These are phyloP conservation scores for Monilinia laxa DNA, from an alignment of 2,329 filamentous ascomycete genomes.

Conservation along the genomic window DNA sequence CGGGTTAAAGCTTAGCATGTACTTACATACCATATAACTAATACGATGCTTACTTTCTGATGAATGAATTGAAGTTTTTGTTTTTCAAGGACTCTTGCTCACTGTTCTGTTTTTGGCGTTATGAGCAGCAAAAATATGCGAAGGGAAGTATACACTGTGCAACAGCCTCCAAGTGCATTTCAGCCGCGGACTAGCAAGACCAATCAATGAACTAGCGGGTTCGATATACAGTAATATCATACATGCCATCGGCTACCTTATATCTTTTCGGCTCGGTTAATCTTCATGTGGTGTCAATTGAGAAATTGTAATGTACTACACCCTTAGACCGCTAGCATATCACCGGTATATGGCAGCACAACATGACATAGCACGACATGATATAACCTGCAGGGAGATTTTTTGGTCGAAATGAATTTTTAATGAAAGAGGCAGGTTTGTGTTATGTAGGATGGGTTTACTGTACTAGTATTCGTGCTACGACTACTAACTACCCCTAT, in stretches of 20 bases:
- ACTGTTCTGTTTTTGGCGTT: not conserved
- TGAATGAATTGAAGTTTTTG: not conserved
- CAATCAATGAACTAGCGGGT: not conserved
- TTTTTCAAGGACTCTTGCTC: not conserved
- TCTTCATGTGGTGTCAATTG: not conserved
- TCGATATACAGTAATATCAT: not conserved
- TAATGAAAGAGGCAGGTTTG: no score
- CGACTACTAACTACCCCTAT: no score
- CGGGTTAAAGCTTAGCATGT: conserved; percentile 16
- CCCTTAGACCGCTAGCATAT: no score
- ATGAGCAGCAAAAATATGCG: not conserved
- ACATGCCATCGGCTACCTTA: not conserved
- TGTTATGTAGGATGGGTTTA: no score
- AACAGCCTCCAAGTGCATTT: not conserved
- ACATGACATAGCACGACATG: no score
- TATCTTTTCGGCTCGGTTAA: not conserved
- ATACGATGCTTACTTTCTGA: conserved; percentile 18
- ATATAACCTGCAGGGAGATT: not conserved
- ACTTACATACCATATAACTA: conserved; percentile 20
- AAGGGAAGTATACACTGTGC: not conserved
- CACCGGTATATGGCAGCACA: no score
- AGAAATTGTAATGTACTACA: not conserved
- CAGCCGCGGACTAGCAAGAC: not conserved
- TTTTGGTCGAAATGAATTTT: not conserved
- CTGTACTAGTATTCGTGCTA: no score